These are phyloP conservation scores for Pseudoscleropodium purum DNA, from an alignment of 225 moss, liverwort and hornwort species.

Conservation along the genomic window DNA sequence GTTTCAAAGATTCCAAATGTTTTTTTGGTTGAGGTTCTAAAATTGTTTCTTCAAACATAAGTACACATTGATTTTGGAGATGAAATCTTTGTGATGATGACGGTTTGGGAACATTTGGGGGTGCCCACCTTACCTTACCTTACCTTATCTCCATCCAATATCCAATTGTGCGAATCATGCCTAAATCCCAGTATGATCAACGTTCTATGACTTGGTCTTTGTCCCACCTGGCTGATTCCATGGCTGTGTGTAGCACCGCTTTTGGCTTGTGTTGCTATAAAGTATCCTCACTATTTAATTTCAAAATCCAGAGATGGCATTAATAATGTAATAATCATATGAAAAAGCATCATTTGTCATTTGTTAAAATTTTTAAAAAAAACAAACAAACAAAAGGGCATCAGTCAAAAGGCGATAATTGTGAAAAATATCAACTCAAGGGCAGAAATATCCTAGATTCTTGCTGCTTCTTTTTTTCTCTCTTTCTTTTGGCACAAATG, in stretches of 20 bases:
- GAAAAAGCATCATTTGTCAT: neutral
- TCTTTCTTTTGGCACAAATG: too few relatives aligned
- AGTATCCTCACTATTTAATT: neutral
- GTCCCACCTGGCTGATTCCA: neutral
- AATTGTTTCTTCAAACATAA: neutral
- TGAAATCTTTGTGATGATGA: neutral
- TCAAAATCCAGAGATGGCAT: neutral
- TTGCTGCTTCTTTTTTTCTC: too few relatives aligned
- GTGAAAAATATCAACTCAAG: neutral
- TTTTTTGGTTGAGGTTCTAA: neutral
- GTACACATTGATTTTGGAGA: neutral
- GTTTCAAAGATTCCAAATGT: too few relatives aligned
- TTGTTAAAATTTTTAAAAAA: too few relatives aligned
- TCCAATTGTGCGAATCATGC: neutral
- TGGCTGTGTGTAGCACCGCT: neutral
- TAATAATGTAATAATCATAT: neutral
- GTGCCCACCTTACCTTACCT: neutral
- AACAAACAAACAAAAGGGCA: neutral
- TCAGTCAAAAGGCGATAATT: neutral
- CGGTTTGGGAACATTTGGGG: neutral
- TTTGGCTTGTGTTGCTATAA: neutral
- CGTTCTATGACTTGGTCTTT: neutral
- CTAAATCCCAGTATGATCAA: too few relatives aligned
- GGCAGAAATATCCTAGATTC: neutral
- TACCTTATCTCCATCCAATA: neutral